Evolutionary conservation across 2,329 filamentous ascomycete genomes (phyloP).

Genomic region (Arthrinium phaeospermum): DNA sequence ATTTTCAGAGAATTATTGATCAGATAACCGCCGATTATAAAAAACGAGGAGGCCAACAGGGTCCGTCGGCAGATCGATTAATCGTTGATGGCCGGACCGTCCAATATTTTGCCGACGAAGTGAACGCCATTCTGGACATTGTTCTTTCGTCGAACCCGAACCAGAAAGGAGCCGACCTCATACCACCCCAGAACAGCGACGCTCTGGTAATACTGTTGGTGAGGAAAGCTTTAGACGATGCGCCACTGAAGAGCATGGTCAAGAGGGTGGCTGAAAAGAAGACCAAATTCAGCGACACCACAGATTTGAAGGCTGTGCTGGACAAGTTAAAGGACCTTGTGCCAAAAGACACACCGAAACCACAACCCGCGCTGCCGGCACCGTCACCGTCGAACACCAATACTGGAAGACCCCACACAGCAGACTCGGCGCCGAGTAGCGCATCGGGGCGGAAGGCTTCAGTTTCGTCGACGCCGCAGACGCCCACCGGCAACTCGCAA

Average conservation of each 20-base stretch:
- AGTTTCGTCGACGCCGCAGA: constrained; percentile 27
- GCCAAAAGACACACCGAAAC: constrained; percentile 41
- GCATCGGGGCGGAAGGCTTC: constrained; percentile 37
- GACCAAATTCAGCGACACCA: constrained; percentile 57
- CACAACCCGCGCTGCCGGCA: neutral
- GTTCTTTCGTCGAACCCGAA: constrained; percentile 63
- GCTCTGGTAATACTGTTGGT: constrained; percentile 62
- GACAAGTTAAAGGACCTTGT: constrained; percentile 54
- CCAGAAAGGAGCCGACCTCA: constrained; percentile 59
- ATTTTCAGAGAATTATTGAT: constrained; percentile 82
- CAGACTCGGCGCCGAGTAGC: constrained; percentile 39
- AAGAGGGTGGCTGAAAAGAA: constrained; percentile 58
- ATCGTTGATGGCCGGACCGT: constrained; percentile 62
- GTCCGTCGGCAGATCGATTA: constrained; percentile 60
- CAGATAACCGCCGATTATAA: constrained; percentile 70
- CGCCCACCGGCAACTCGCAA: constrained; percentile 39
- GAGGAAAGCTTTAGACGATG: constrained; percentile 61
- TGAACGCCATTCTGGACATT: constrained; percentile 62
- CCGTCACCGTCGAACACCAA: neutral
- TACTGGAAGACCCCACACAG: constrained; percentile 18
- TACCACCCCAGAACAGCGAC: constrained; percentile 60
- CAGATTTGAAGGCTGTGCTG: constrained; percentile 58
- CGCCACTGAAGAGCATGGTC: constrained; percentile 55
- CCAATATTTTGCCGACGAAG: constrained; percentile 65
- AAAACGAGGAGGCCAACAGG: constrained; percentile 55